A percentile compares a stretch with the other conserved stretches of the same genome.
Evolutionary conservation across 768 basidiomycete species (phyloP).

Genomic region (Naganishia vishniacii): DNA sequence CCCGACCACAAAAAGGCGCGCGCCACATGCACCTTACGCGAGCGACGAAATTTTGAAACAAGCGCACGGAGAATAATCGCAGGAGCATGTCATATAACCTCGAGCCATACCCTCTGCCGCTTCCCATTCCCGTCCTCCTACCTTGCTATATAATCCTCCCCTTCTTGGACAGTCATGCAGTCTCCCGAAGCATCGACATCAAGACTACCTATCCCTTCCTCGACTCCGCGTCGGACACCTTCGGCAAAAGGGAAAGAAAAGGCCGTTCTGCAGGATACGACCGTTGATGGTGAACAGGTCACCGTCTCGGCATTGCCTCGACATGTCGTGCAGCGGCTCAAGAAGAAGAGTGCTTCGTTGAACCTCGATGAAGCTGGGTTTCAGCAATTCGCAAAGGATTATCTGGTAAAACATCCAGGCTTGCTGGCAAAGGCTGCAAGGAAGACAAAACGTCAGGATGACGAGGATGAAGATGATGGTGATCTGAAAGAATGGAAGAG

Average conservation of each 20-base stretch:
- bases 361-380: constrained; percentile 9
- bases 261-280: not conserved
- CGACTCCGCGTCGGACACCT: constrained; percentile 16
- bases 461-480: constrained; percentile 16
- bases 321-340: constrained; percentile 11
- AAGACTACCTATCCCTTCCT: not conserved
- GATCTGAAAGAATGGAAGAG: constrained; percentile 31
- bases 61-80: too few species aligned
- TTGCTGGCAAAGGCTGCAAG: constrained; percentile 12
- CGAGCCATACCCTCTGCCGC: too few species aligned
- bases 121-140: constrained; percentile 1
- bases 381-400: constrained; percentile 15
- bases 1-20: too few species aligned
- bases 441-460: constrained; percentile 1
- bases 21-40: too few species aligned
- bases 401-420: constrained; percentile 10
- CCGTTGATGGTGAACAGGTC: not conserved
- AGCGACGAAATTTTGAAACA: too few species aligned
- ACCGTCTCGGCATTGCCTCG: constrained; percentile 1
- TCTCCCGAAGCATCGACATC: constrained; percentile 26
- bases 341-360: constrained; percentile 13
- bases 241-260: constrained; percentile 25
- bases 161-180: constrained; percentile 11
- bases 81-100: too few species aligned
- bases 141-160: constrained; percentile 8